Percentiles rank a stretch among this genome's conserved stretches.
Conservation (phyloP, 2,329 filamentous ascomycete species). For the Aspergillus pseudoviridinutans region DNA sequence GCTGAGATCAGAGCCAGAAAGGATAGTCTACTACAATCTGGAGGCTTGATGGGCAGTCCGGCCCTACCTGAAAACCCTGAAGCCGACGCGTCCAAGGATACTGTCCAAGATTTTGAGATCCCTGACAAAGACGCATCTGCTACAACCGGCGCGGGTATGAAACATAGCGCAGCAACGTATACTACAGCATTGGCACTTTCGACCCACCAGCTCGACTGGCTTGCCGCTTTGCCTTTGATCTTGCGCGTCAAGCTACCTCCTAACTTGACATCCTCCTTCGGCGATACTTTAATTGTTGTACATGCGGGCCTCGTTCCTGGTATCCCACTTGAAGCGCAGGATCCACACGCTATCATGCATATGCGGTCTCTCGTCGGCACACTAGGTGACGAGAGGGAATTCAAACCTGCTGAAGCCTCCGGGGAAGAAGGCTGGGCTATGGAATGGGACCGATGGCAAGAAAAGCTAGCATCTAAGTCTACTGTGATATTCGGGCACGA, state of each 20-base stretch:
- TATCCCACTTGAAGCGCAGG: slow-evolving; percentile 14
- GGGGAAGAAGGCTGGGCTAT: slow-evolving; percentile 18
- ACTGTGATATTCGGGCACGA: slow-evolving; percentile 22
- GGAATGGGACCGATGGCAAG: slow-evolving; percentile 21
- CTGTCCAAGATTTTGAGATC: not conserved
- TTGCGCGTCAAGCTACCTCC: slow-evolving; percentile 14
- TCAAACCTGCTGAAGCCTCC: slow-evolving; percentile 6
- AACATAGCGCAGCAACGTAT: slow-evolving; percentile 1
- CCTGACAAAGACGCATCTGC: not conserved
- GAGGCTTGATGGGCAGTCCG: too few species aligned
- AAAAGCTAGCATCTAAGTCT: slow-evolving; percentile 9
- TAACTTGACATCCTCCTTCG: slow-evolving; percentile 1
- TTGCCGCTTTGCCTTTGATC: slow-evolving; percentile 18
- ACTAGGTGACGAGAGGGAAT: not conserved
- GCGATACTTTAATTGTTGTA: slow-evolving; percentile 13
- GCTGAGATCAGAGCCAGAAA: slow-evolving; percentile 6
- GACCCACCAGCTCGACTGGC: slow-evolving; percentile 13
- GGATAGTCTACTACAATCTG: not conserved
- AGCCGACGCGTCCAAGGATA: not conserved
- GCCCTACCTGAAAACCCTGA: not conserved
- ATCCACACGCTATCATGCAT: slow-evolving; percentile 17
- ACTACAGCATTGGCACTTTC: slow-evolving; percentile 13
- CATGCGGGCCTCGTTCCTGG: slow-evolving; percentile 19
- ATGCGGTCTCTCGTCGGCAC: slow-evolving; percentile 13
- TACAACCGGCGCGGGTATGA: not conserved